Conservation (phyloP, 176 grass and related monocot species). For the Oryza meridionalis region DNA sequence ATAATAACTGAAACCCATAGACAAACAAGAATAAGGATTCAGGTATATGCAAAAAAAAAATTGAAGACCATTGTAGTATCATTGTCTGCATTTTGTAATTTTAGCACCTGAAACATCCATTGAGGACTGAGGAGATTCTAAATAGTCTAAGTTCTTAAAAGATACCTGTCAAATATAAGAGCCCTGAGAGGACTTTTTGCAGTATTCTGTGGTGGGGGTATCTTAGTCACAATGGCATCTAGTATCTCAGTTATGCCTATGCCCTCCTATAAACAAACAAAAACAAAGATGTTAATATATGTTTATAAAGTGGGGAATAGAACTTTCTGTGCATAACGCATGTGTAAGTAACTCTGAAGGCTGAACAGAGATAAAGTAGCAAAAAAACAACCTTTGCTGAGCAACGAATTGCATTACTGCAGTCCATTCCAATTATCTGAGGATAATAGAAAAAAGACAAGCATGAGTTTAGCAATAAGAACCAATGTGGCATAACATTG, state of each 20-base stretch:
- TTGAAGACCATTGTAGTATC: constrained; percentile 5
- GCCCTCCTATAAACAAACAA: constrained; percentile 66
- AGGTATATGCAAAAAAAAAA: constrained; percentile 25
- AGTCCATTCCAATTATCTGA: constrained; percentile 96
- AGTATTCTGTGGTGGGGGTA: constrained; percentile 86
- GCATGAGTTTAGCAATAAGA: constrained; percentile 12
- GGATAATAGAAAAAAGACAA: constrained; percentile 4
- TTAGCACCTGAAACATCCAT: background rate
- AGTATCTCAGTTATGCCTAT: constrained; percentile 95
- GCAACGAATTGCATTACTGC: constrained; percentile 85
- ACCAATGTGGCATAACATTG: constrained; percentile 5
- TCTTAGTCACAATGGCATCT: constrained; percentile 80
- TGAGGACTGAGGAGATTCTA: constrained; percentile 2
- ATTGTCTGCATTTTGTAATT: constrained; percentile 23
- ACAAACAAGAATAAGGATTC: constrained; percentile 29
- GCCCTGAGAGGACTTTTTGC: constrained; percentile 75
- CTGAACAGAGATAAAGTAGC: constrained; percentile 5
- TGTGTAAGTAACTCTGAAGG: constrained; percentile 10
- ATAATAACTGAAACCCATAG: constrained; percentile 79
- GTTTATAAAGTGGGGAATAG: constrained; percentile 8
- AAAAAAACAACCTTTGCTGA: constrained; percentile 89
- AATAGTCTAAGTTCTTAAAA: constrained; percentile 19
- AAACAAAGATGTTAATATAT: constrained; percentile 11
- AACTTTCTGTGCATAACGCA: background rate
- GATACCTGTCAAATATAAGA: constrained; percentile 98